Base-by-base conservation (phyloP, 371 early-diverging fungal genomes). In the Mucor racemosus region DNA sequence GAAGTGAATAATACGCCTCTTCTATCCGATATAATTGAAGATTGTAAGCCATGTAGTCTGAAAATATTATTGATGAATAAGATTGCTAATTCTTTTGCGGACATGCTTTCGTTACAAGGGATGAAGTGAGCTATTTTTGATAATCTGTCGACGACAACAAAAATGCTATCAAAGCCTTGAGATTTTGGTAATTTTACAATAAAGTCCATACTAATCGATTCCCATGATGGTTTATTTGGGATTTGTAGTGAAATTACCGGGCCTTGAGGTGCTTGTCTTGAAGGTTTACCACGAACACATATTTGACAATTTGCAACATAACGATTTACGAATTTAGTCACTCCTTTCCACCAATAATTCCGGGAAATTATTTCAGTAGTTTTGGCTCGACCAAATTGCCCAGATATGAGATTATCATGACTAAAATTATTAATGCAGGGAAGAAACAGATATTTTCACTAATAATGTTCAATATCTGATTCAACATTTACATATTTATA, bases 181-280 rank as follows among this genome's bases (percentile, higher is more conserved):
- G 80, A 77, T 14, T 60, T 55, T 0, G 81, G 87, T 19, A 87
- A 69, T 7, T 73, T 75, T 0, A 71, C 72, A 11, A 87, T 80
- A 36, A 88, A 88, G 55, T 88, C 86, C 36, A 86, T 68, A 0
- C 79, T 64, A 31, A 84, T 75, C 8, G 77, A 77, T 4, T 69
- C 46, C 85, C 84, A 86, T 5, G n/a, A n/a, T n/a, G 73, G 82
- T 1, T 19, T n/a, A 0, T 71, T 69, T 0, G 87, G 73, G 7
- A 84, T 64, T 5, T 59, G 67, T 3, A 86, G 71, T 1, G 82
- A 78, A 19, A 78, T 58, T 8, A 86, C 72, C 5, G 76, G 72
- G 4, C 78, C 75, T 15, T 65, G 63, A 7, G 78, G 76, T n/a
- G 50, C 34, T 21, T 80, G 66, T 0, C 55, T 19, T 0, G 60